A percentile compares a stretch with the other conserved stretches of the same genome.
These are phyloP conservation scores for Pseudogymnoascus sp. DNA, from an alignment of 2,329 filamentous ascomycete genomes.

Conservation along the genomic window DNA sequence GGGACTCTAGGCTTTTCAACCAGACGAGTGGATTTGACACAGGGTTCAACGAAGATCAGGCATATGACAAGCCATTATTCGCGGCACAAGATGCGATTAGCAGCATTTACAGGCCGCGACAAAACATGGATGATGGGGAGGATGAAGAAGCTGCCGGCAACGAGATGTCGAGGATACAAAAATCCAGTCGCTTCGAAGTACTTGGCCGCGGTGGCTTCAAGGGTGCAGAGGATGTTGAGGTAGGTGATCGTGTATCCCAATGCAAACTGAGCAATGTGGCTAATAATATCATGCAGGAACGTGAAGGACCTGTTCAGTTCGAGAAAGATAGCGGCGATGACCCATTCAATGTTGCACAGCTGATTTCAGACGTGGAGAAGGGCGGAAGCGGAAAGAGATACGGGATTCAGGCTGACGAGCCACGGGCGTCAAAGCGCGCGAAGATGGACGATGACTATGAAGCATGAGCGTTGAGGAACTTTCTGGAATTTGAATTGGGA, in stretches of 20 bases:
- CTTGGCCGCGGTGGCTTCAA: conserved; percentile 87
- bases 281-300: conserved; percentile 39
- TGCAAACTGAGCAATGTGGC: not conserved
- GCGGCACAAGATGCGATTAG: conserved; percentile 90
- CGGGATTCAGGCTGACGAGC: conserved; percentile 61
- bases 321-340: conserved; percentile 73
- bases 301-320: conserved; percentile 91
- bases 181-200: conserved; percentile 77
- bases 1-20: conserved; percentile 92
- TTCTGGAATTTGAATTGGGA: not conserved
- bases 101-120: conserved; percentile 81
- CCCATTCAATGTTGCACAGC: conserved; percentile 90
- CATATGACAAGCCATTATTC: conserved; percentile 94
- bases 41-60: conserved; percentile 95
- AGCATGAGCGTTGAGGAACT: conserved; percentile 28
- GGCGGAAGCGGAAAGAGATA: conserved; percentile 62
- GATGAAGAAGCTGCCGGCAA: conserved; percentile 71
- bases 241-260: conserved; percentile 31
- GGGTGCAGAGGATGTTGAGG: conserved; percentile 74
- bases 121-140: conserved; percentile 65
- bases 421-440: conserved; percentile 57
- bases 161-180: conserved; percentile 82
- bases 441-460: conserved; percentile 64
- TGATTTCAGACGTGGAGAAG: conserved; percentile 70
- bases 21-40: conserved; percentile 82